phyloP scores from a whole-genome alignment of 202 grass and related monocot species.

The Setaria viridis region DNA sequence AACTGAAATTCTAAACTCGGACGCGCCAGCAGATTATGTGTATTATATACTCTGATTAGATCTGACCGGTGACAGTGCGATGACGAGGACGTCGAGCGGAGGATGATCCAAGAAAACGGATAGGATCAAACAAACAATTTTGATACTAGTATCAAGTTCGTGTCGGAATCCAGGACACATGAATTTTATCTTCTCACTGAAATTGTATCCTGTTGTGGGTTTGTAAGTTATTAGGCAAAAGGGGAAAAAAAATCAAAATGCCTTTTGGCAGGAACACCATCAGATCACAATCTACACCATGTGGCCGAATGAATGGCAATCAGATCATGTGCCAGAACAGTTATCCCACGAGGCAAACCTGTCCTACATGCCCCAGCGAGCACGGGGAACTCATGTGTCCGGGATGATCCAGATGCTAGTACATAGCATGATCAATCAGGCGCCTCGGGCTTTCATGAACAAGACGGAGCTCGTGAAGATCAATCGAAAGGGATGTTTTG shows the following conservation, averaged over 20 bases:
- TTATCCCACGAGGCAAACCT: constrained; percentile 16
- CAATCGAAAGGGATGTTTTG: background rate
- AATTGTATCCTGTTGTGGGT: background rate
- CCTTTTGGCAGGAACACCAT: background rate
- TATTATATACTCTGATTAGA: background rate
- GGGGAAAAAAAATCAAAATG: background rate
- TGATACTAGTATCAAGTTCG: background rate
- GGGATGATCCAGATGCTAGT: background rate
- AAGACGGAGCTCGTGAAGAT: background rate
- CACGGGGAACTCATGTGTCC: constrained; percentile 21
- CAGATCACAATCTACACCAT: background rate
- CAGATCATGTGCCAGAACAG: constrained; percentile 12
- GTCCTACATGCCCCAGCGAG: background rate
- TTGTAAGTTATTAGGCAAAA: background rate
- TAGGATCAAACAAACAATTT: background rate
- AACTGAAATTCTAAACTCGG: background rate
- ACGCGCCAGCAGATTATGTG: background rate
- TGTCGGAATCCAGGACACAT: background rate
- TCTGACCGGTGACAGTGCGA: background rate
- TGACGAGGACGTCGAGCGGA: background rate
- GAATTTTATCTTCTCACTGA: background rate
- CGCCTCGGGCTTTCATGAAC: background rate
- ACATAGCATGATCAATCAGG: background rate
- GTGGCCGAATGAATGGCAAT: constrained; percentile 5
- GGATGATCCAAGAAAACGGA: background rate